Evolutionary conservation across 352 stramenopile species (phyloP), one percentile per base, ranked within the genome.

Genomic region (Globisporangium cylindrosporum): DNA sequence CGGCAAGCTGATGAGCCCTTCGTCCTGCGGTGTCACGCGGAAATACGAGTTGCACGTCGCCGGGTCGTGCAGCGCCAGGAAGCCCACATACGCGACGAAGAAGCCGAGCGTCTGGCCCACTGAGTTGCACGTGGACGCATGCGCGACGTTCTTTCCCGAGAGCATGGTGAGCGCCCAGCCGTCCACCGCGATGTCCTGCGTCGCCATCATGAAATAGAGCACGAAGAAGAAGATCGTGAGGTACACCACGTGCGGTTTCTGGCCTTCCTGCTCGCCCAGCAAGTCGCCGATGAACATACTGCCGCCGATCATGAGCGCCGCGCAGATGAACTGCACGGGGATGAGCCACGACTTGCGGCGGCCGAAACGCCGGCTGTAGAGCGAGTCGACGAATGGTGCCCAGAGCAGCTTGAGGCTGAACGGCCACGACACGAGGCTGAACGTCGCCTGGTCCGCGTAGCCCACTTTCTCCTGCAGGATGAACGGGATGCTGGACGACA

Each of bases 131-230:
- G 97, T 97, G 1, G 96, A 98, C 34, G 97, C 97, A 61, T 98
- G 97, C 38, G 93, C 96, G 36, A 98, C 86, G 83, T 99, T 99
- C 71, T 98, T 95, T 46, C 89, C 85, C 46, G 87, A 98, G 41
- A 99, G 87, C 98, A 99, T 99, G 0, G 98, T 99, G 41, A 99
- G 86, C n/a, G 98, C 98, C 98, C 98, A 99, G 20, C 98, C 98
- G 74, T 99, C 98, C 8, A 99, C 97, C 9, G 98, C 98, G 72
- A 99, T 99, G 76, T 99, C 98, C 79, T 99, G 98, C 49, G 98
- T 99, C 3, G 98, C 98, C 94, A 99, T 99, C 67, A 99, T 94
- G 73, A 99, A 98, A 81, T 99, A 99, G 25, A 99, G 80, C 58
- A 96, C 81, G 74, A 99, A 98, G 87, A 99, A 99, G 74, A 98